Evolutionary conservation across 441 rosid species (phyloP), one percentile per base, ranked within the genome.

Genomic region (Mallotus repandus): DNA sequence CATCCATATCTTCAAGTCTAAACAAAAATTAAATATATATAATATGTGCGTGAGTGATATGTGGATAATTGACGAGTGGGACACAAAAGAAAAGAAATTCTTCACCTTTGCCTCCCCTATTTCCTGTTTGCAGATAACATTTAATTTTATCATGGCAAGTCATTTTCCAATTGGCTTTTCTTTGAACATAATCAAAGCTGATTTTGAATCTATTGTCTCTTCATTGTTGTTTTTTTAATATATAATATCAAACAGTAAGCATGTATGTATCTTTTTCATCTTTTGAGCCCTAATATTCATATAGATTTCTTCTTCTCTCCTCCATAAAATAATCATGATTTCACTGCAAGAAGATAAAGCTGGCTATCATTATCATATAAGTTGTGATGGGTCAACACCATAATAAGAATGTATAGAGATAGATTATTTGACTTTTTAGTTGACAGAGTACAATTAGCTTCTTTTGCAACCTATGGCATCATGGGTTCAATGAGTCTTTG

Each of bases 131-230:
- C 41, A 38, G 41, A 38, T 38, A 7, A 38, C 41, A 38, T 38
- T 38, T 38, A 7, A 54, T 50, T 10, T 72, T n/a, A 35, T 75
- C 66, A 48, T 5, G 65, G 78, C 68, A 76, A 15, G 66, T 76
- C 75, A 71, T 55, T 59, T 60, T 80, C 76, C 68, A 59, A 67
- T 66, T 38, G 2, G 15, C 48, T 79, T 38, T 73, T 70, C 79
- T 68, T 76, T 76, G 68, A 76, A 74, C 82, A 77, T 77, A 73
- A 77, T 79, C 69, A 64, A 38, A 76, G 41, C 75, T 80, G 63
- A 32, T 67, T 77, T 77, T 77, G 80, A 76, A 71, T 21, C 12
- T 48, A 25, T 15, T 4, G 43, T n/a, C 54, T 13, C 32, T 21
- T 72, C 14, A 1, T 41, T 29, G 48, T 25, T 52, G 46, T 16